These are phyloP conservation scores for Tolypocladium tropicale DNA, from an alignment of 2,329 filamentous ascomycete species.

Conservation along the genomic window DNA sequence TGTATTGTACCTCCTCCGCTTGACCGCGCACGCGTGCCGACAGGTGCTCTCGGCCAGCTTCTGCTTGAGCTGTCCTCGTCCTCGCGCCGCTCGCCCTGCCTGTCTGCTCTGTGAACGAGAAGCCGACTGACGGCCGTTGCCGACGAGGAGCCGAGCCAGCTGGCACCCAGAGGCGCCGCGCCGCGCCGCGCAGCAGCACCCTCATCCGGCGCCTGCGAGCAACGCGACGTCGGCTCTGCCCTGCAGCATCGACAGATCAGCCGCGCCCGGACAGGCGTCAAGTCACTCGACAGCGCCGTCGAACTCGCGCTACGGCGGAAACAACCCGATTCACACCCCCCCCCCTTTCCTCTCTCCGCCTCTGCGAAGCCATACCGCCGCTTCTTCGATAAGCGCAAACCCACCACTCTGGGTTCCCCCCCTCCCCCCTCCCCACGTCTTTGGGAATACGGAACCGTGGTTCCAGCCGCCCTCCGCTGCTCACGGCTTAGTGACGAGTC, in stretches of 20 bases:
- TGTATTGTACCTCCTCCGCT: neutral
- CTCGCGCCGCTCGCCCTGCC: neutral
- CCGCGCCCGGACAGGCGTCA: neutral
- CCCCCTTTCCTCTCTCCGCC: conserved; percentile 8
- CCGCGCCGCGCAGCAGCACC: neutral
- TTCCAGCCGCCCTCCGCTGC: conserved; percentile 1
- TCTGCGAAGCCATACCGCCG: conserved; percentile 12
- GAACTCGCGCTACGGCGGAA: conserved; percentile 19
- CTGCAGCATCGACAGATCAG: neutral
- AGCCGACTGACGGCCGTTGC: neutral
- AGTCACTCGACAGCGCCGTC: conserved; percentile 3
- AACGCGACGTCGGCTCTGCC: neutral
- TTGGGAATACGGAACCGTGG: conserved; percentile 4
- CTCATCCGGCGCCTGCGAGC: neutral
- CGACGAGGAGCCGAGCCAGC: neutral
- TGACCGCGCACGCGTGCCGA: neutral
- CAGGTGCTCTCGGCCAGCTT: neutral
- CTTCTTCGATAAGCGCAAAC: conserved; percentile 15
- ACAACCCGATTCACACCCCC: conserved; percentile 20
- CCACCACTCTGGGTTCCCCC: conserved; percentile 6
- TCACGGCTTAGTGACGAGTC: conserved; percentile 3
- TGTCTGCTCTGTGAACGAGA: neutral
- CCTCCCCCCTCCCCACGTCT: neutral
- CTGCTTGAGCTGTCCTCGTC: neutral
- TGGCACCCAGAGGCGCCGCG: neutral